Base-by-base conservation (phyloP, 1,284 basidiomycete species). In the Microstroma glucosiphilum region DNA sequence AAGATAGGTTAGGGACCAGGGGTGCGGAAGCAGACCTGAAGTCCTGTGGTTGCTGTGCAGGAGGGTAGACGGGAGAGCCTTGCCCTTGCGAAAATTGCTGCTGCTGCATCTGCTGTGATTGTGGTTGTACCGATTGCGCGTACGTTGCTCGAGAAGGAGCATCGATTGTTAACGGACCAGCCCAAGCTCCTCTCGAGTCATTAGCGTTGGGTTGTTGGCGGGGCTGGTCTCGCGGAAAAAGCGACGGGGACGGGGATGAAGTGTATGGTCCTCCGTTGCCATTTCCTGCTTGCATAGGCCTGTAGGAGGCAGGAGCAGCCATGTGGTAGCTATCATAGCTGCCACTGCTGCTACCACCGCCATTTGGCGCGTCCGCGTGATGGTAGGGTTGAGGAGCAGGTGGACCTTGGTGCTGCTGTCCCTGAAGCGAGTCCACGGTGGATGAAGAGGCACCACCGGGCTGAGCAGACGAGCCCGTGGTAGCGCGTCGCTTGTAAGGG, bases 401-500 rank as follows among this genome's bases (percentile, higher is more conserved):
- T 37, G 30, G 30, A 9, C 30, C 30, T 37, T 58, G 53, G 30
- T 62, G 69, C 43, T 37, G 30, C 43, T 37, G 30, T 37, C 30
- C 30, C 30, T 37, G 30, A 9, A 37, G 3, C 4, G 30, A 37
- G 30, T 37, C 43, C 13, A 21, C 43, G 21, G 43, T 17, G 12
- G 51, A 54, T 26, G 51, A 15, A 19, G 21, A 54, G 15, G 21
- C 17, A 21, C 26, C 26, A 15, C 21, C 12, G n/a, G 51, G 21
- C 21, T 19, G 13, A 23, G 19, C 26, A 25, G n/a, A 15, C 2
- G 69, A 69, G 12, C 68, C 69, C 13, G 69, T 70, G 56, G 69
- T 71, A 7, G 72, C 71, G 15, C 72, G 62, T 23, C 90, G 90
- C 88, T 90, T 91, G 87, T 91, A 91, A 80, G 90, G 90, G 56